Conservation (phyloP, 345 rosid genomes). For the Salix exigua region DNA sequence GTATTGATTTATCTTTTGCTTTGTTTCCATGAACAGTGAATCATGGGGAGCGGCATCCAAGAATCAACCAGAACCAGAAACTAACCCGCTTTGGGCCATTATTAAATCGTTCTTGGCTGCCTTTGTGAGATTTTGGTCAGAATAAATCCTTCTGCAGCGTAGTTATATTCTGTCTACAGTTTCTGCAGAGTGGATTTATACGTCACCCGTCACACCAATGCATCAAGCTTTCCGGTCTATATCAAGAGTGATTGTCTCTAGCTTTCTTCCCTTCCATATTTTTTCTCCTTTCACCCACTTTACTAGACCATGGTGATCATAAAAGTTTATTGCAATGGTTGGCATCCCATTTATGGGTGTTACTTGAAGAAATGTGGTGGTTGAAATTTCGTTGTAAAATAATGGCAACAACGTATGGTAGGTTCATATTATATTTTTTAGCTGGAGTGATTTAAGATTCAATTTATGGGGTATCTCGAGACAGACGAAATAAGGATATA, state of each 20-base stretch:
- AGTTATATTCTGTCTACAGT: not conserved
- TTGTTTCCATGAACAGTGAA: constrained; percentile 46
- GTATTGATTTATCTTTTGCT: not conserved
- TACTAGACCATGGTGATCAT: not conserved
- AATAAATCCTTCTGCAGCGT: constrained; percentile 22
- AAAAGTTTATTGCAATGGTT: not conserved
- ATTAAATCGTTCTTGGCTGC: constrained; percentile 55
- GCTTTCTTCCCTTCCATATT: not conserved
- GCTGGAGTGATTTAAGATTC: too few relatives aligned
- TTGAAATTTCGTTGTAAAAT: not conserved
- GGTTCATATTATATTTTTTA: too few relatives aligned
- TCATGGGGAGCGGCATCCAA: constrained; percentile 61
- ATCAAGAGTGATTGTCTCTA: not conserved
- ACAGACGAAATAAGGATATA: too few relatives aligned
- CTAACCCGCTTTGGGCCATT: constrained; percentile 47
- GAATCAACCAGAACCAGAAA: constrained; percentile 24
- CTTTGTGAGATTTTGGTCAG: constrained; percentile 74
- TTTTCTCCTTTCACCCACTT: not conserved
- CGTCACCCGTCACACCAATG: not conserved
- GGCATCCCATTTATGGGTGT: not conserved
- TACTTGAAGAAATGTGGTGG: not conserved
- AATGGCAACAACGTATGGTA: not conserved
- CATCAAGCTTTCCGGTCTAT: not conserved
- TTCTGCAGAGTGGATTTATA: not conserved
- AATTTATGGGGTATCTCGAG: too few relatives aligned